A percentile compares a stretch with the other conserved stretches of the same genome.
Conservation (phyloP, 495 filamentous ascomycete genomes). For the Podospora didyma region DNA sequence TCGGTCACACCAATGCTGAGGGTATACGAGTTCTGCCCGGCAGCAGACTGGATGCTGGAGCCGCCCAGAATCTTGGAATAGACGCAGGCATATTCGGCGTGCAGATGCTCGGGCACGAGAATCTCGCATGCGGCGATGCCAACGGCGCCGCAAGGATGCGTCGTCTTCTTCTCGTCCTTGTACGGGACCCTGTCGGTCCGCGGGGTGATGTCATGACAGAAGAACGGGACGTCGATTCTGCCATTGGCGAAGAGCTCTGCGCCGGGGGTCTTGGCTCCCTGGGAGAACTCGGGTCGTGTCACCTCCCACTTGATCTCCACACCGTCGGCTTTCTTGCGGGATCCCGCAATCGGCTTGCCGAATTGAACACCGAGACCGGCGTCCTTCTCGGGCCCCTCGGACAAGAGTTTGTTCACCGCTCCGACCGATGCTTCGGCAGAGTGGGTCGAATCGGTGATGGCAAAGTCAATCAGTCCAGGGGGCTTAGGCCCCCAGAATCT, state of each 20-base stretch:
- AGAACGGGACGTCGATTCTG: slow-evolving; percentile 3
- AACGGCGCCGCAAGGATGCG: slow-evolving; percentile 1
- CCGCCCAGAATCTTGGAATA: not conserved
- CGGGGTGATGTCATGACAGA: slow-evolving; percentile 1
- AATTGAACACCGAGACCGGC: not conserved
- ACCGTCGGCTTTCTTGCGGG: slow-evolving; percentile 1
- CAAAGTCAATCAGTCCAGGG: slow-evolving; percentile 4
- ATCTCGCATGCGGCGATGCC: not conserved
- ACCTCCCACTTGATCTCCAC: slow-evolving; percentile 1
- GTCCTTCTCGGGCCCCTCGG: not conserved
- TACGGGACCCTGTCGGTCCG: slow-evolving; percentile 1
- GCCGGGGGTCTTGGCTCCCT: not conserved
- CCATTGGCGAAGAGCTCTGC: slow-evolving; percentile 2
- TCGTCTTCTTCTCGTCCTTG: slow-evolving; percentile 1
- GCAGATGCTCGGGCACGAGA: not conserved
- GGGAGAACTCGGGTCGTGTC: slow-evolving; percentile 1
- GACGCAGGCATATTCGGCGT: not conserved
- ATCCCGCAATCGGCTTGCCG: not conserved
- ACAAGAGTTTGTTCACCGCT: not conserved
- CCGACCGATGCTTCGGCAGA: not conserved
- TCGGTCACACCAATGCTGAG: not conserved
- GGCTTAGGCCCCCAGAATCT: slow-evolving; percentile 1
- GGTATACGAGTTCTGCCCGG: not conserved
- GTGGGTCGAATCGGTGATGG: not conserved
- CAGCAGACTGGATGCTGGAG: not conserved